Evolutionary conservation across 768 basidiomycete species (phyloP).

Genomic region (Lentinula sp.): DNA sequence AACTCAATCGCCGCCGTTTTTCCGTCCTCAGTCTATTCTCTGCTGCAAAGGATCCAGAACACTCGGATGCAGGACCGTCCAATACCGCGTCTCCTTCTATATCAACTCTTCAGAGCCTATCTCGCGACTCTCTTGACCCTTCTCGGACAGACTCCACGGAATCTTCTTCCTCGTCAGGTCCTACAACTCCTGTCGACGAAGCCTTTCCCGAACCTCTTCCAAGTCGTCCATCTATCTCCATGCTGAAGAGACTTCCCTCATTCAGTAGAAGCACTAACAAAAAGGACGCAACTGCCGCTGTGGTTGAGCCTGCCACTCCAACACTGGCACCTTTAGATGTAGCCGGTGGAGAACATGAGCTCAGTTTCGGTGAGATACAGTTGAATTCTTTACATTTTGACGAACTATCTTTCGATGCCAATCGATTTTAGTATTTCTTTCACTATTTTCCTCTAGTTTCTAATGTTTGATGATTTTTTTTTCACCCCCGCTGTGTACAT

Average conservation of each 20-base stretch:
- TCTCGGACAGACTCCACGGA: conserved; percentile 10
- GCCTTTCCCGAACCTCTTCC: not conserved
- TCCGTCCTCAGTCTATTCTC: conserved; percentile 30
- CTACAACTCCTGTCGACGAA: conserved; percentile 8
- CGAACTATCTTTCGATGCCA: conserved; percentile 37
- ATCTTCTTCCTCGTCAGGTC: conserved; percentile 6
- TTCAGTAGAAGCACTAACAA: not conserved
- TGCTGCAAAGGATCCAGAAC: not conserved
- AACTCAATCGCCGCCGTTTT: conserved; percentile 21
- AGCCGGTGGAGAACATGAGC: conserved; percentile 14
- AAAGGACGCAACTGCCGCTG: not conserved
- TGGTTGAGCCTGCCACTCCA: not conserved
- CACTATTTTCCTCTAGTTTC: not conserved
- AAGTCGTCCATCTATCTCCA: not conserved
- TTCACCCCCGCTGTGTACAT: not conserved
- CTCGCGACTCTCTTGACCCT: conserved; percentile 18
- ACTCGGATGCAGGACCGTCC: conserved; percentile 4
- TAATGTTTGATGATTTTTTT: not conserved
- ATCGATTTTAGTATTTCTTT: conserved; percentile 21
- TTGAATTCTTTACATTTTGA: conserved; percentile 48
- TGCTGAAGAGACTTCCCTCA: conserved; percentile 5
- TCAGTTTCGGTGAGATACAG: conserved; percentile 34
- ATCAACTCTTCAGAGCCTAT: conserved; percentile 13
- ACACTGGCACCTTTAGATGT: not conserved
- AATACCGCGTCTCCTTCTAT: conserved; percentile 14